Base-by-base conservation (phyloP, 495 filamentous ascomycete genomes). In the Niebla homalea region DNA sequence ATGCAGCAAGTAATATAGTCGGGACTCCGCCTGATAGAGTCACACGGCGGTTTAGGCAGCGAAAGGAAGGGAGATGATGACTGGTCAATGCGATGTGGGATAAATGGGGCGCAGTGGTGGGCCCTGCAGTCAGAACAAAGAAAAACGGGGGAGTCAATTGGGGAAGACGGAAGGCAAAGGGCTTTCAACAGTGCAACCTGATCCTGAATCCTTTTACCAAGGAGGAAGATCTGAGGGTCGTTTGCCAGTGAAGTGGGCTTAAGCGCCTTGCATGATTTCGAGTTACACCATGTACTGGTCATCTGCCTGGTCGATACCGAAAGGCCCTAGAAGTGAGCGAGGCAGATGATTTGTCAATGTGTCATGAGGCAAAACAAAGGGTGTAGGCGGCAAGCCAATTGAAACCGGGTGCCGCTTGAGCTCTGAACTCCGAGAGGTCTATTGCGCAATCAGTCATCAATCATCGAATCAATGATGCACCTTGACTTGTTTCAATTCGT, bases 71-170 rank as follows among this genome's bases (percentile, higher is more conserved):
- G n/a, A 18, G 36, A 39, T 21, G 39, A 51, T 56, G 54, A 56
- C 49, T 56, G 54, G 49, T 49, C 51, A 48, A 48, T 48, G 45
- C 45, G 45, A 36, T 26, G 36, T n/a, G 15, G 36, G 25, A 26
- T 22, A 48, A 48, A 48, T 36, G 45, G 32, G 45, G 45, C 45
- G 45, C 45, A 48, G 45, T 36, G 45, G 29, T 35, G 36, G 45
- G 36, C 21, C 18, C 25, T 32, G 29, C 29, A 32, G 42, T 36
- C n/a, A 21, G 45, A 48, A 48, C 45, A 48, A 48, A 48, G 45
- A 35, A 48, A 47, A 36, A 32, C 14, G 29, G 7, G 29, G 29
- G 29, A 32, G 29, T 32, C 29, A 32, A 32, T 32, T 32, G 29
- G 29, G 14, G 29, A 32, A 32, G 29, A 32, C 29, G 29, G 29